Evolutionary conservation across 306 rosid species (phyloP), one percentile per base, ranked within the genome.

Genomic region (Rosa lucieae): DNA sequence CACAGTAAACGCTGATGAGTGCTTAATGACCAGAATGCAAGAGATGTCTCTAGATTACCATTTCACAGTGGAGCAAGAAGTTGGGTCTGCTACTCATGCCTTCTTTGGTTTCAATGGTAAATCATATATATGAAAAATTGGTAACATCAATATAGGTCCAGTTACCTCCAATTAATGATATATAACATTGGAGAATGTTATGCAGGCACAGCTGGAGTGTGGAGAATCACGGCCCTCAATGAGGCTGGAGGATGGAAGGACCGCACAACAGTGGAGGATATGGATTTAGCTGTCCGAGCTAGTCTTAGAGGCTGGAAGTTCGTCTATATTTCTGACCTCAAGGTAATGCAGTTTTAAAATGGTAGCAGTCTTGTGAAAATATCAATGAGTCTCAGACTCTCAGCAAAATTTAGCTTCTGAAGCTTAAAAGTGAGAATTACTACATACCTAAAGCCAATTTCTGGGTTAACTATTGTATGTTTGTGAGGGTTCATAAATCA

Each of bases 171-270:
- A 5, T 21, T 46, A 13, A 52, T 13, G 72, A 35, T 61, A 75
- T 79, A 59, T 79, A 59, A 70, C 68, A 23, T 20, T 17, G 44
- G 52, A 72, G 26, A 72, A 65, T 59, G 52, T 78, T 52, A 70
- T 61, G 55, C 87, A 94, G 99, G 99, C 82, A 92, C 97, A 40
- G 97, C 99, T 26, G 99, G 97, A 75, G 95, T 94, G 48, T 94
- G 99, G 99, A 88, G 99, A 87, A 86, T 94, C 74, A 77, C 97
- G 11, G 97, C 97, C 13, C 86, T 92, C 20, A 89, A 88, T 46
- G 97, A 89, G 84, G 99, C 97, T 21, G 99, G 97, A 59, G 99
- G 99, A 74, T 94, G 99, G 99, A 88, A 91, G 87, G 97, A 85
- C 77, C 93, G 98, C 55, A 94, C 98, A 0, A 94, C 98, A 0